These are phyloP conservation scores for carrot (Daucus carota) DNA, from an alignment of 129 eudicot species.

Conservation along the genomic window DH1_v3.0 NC_030389.2:40512501-40513000, in stretches of 20 bases:
- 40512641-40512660: background rate
- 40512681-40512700: background rate
- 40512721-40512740: conserved; percentile 1
- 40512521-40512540: conserved; percentile 25
- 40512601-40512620: background rate
- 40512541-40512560: conserved; percentile 47
- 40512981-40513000: background rate
- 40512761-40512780: background rate
- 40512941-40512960: background rate
- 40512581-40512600: conserved; percentile 9
- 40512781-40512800: background rate
- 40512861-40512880: conserved; percentile 1
- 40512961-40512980: background rate
- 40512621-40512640: background rate
- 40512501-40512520: conserved; percentile 33
- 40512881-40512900: background rate
- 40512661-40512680: background rate
- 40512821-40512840: background rate
- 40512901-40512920: background rate
- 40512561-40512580: conserved; percentile 31
- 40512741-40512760: conserved; percentile 5
- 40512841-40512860: background rate
- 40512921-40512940: conserved; percentile 6
- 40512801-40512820: background rate
- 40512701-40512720: background rate